Conservation (phyloP, 1,284 basidiomycete genomes). For the Ganoderma leucocontextum region DNA sequence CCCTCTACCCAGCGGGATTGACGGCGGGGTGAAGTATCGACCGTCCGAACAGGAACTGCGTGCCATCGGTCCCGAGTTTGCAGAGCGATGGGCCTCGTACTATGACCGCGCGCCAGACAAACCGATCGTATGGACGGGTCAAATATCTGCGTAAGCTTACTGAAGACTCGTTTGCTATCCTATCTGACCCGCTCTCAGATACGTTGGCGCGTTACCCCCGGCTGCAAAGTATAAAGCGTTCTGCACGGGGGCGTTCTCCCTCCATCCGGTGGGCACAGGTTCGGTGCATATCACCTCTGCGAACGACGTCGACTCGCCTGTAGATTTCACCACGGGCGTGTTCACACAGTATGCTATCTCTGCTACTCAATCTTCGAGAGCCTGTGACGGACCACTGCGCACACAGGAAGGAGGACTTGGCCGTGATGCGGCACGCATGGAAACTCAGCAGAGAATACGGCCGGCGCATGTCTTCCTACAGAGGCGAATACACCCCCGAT, state of each 20-base stretch:
- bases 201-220: slow-evolving; percentile 9
- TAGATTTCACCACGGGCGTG: slow-evolving; percentile 45
- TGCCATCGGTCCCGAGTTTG: slow-evolving; percentile 51
- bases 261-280: slow-evolving; percentile 51
- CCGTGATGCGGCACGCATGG: slow-evolving; percentile 60
- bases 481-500: slow-evolving; percentile 54
- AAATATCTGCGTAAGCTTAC: slow-evolving; percentile 4
- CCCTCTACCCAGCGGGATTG: slow-evolving; percentile 43
- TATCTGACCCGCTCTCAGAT: slow-evolving; percentile 3
- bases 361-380: neutral
- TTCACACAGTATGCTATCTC: slow-evolving; percentile 11
- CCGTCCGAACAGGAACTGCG: slow-evolving; percentile 51
- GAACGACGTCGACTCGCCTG: slow-evolving; percentile 44
- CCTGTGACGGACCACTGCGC: neutral
- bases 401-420: slow-evolving; percentile 54
- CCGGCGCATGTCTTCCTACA: slow-evolving; percentile 63
- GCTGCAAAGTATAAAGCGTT: slow-evolving; percentile 6
- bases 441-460: slow-evolving; percentile 64
- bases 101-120: slow-evolving; percentile 55
- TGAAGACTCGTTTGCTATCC: neutral
- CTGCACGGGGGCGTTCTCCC: slow-evolving; percentile 14
- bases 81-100: slow-evolving; percentile 47
- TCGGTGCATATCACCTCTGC: slow-evolving; percentile 53
- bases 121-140: slow-evolving; percentile 46
- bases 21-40: slow-evolving; percentile 57